Evolutionary conservation across 306 rosid genomes (phyloP), one percentile per base, ranked within the genome.

Genomic region (Dicorynia guianensis): DNA sequence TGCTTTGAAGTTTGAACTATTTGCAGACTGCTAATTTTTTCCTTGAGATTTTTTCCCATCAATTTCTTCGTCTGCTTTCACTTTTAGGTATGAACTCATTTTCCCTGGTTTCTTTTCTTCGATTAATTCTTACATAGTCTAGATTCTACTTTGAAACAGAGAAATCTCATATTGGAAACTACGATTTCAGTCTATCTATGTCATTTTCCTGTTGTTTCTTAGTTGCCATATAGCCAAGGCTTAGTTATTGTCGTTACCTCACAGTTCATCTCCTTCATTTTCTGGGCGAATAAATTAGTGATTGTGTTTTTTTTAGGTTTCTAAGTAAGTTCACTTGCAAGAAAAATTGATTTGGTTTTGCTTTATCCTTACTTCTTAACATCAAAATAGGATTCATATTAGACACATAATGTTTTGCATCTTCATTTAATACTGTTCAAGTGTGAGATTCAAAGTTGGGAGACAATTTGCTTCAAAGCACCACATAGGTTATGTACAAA

Each of bases 381-480:
- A 36, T 20, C 35, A 43, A 62, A 33, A 60, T 61, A 17, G 11
- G 15, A 49, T 53, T 62, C 46, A 2, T 25, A 17, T 50, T 34
- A 43, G 66, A 53, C 60, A 33, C 34, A 63, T 12, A 78, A 4
- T 43, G 35, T 39, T 38, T 11, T 36, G 72, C 59, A 5, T 69
- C 18, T 53, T 8, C 78, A 62, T 50, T 34, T 9, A 34, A 30
- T 25, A 3, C 65, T 18, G 8, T 42, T 63, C 12, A 8, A 11
- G 11, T 47, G 38, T 15, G 39, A 17, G 35, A 6, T 20, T 69
- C 18, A 40, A 35, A 10, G 17, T 13, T 35, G 49, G 17, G 33
- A 35, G 71, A 15, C 66, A n/a, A 25, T 54, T 11, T 11, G 30
- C 74, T 55, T 44, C 47, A 34, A 58, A 75, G 38, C 10, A 54